These are phyloP conservation scores for Suillus subluteus DNA, from an alignment of 768 basidiomycete genomes.

Conservation along the genomic window DNA sequence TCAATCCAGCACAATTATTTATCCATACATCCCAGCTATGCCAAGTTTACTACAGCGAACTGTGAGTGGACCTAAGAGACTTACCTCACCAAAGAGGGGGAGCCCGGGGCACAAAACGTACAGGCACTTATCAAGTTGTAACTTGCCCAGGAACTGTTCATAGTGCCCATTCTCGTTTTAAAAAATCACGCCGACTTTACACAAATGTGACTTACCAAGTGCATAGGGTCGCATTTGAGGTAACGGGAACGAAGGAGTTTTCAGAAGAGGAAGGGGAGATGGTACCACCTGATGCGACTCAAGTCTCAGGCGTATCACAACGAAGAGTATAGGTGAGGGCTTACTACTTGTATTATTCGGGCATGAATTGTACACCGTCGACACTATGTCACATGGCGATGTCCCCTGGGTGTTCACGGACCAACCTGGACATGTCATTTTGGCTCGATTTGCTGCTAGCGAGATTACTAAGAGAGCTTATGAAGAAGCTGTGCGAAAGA, in stretches of 20 bases:
- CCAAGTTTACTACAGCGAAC: conserved; percentile 10
- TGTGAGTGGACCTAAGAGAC: background rate
- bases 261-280: background rate
- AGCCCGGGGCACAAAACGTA: conserved; percentile 20
- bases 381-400: conserved; percentile 22
- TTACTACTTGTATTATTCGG: conserved; percentile 23
- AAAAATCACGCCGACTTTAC: background rate
- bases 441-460: background rate
- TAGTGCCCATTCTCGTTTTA: background rate
- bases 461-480: background rate
- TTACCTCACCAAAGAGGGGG: conserved; percentile 21
- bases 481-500: background rate
- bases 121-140: conserved; percentile 36
- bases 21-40: conserved; percentile 28
- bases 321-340: conserved; percentile 1
- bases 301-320: background rate
- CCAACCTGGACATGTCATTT: conserved; percentile 11
- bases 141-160: conserved; percentile 31
- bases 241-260: conserved; percentile 20
- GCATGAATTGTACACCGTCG: conserved; percentile 24
- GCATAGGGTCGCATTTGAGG: conserved; percentile 20
- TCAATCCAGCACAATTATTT: conserved; percentile 17
- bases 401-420: conserved; percentile 11
- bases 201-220: conserved; percentile 24
- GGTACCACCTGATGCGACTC: background rate